phyloP scores from a whole-genome alignment of 129 eudicot species.

The Silybum marianum region DNA sequence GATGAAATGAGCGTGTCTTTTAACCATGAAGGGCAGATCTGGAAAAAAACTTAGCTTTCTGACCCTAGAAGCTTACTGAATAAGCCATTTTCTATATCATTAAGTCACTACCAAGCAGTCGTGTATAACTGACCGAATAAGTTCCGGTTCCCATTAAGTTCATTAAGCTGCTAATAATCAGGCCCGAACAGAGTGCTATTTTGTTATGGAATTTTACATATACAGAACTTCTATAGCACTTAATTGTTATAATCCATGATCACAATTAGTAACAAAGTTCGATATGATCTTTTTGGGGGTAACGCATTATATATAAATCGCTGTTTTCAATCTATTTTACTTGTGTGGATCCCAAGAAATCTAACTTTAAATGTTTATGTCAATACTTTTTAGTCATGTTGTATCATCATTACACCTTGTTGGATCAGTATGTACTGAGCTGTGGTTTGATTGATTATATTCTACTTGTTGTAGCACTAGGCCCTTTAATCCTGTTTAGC shows the following conservation, averaged over 20 bases:
- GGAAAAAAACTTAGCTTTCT: no score
- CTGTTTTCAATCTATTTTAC: neutral
- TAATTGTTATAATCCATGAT: slow-evolving; percentile 2
- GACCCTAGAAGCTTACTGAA: no score
- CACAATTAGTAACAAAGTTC: neutral
- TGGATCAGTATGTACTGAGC: slow-evolving; percentile 26
- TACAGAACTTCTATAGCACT: neutral
- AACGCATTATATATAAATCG: neutral
- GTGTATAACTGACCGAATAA: no score
- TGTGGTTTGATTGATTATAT: slow-evolving; percentile 37
- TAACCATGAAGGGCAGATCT: no score
- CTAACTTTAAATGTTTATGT: slow-evolving; percentile 20
- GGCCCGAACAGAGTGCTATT: neutral
- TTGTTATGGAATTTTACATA: neutral
- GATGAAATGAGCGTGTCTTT: no score
- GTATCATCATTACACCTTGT: slow-evolving; percentile 36
- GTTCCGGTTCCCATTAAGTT: no score
- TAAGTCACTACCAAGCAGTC: no score
- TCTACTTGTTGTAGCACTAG: slow-evolving; percentile 33
- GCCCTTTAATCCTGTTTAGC: slow-evolving; percentile 35
- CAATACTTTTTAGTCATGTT: slow-evolving; percentile 24
- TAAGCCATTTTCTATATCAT: no score
- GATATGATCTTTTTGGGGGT: slow-evolving; percentile 6
- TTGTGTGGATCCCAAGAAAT: slow-evolving; percentile 39
- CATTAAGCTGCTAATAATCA: no score